Evolutionary conservation across 805 yeast genomes (phyloP), one percentile per base, ranked within the genome.

Genomic region (Candida ovalis): DNA sequence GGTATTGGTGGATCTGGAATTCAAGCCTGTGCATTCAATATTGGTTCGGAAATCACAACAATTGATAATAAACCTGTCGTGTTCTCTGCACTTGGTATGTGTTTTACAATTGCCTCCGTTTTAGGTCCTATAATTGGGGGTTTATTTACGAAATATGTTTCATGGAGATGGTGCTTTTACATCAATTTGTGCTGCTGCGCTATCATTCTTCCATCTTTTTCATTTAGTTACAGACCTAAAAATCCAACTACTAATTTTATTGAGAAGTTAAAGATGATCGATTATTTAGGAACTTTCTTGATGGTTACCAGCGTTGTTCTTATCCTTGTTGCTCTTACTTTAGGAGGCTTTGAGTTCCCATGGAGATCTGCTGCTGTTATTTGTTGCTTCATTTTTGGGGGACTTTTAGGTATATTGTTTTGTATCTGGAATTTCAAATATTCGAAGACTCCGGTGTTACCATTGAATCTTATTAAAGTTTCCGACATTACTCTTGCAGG

Each of bases 81-180:
- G 8, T 64, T 73, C 61, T 62, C 72, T 7, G 50, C 67, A 4
- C 56, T 73, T 24, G 74, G 75, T 0, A 60, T 70, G 6, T 70
- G 75, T 0, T 80, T 73, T 55, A 74, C 78, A 0, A 64, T 76
- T 1, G 76, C 84, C 0, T 71, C 78, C 6, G 81, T 78, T 8
- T 53, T 73, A 19, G 89, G 89, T 1, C 89, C 90, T 0, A 67
- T 82, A 37, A 59, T 84, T 21, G 89, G 88, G 13, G 89, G 89
- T 28, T 82, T 81, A 0, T 76, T 85, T 48, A 73, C 86, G 1
- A 66, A 75, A 45, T 42, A 49, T 38, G 79, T 74, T 4, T 67
- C 78, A 15, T 84, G 90, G 90, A 70, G 90, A 55, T 83, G 89
- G 88, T 79, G 86, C 56, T 85, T 84, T 59, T 85, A 78, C 62